Base-by-base conservation (phyloP, 108 stramenopile genomes). In the Cyclostephanos tholiformis region DNA sequence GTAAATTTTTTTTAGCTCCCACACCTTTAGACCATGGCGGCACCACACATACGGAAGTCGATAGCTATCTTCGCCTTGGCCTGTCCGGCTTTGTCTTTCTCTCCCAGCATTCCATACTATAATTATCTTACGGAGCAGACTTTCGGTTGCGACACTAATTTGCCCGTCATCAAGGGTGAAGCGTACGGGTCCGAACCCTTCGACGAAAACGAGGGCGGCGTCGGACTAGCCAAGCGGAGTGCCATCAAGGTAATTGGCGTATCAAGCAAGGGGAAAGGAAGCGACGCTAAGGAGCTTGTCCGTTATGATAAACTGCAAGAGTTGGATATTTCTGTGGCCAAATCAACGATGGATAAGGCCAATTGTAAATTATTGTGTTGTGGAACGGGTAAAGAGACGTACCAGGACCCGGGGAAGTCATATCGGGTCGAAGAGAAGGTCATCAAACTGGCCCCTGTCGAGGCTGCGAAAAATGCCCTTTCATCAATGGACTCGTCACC, bases 381-480 rank as follows among this genome's bases (percentile, higher is more conserved):
- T 7, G 91, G 91, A 51, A 65, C 77, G 62, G 91, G 91, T 14
- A 80, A 75, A 20, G 91, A 92, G 67, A 30, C 76, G 43, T 92
- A 90, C 74, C 66, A 80, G 56, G 88, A 89, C 75, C 91, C 91
- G 12, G 89, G 86, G 50, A 68, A 80, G 4, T 77, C 87, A 11
- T 71, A 72, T 17, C 53, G 72, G 23, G 46, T 57, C 23, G 71
- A 72, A 56, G 75, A 80, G n/a, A 84, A 77, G 19, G 65, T 69
- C 7, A 78, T 92, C 35, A 59, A 48, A 35, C 77, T 84, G 13
- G 84, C 72, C 50, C 91, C 91, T 11, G 19, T 76, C 12, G 85
- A 87, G 29, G 91, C 91, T 20, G 82, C 82, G 32, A 85, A 85
- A 76, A 83, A 87, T 79, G 87, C 87, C 0, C 35, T 89, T 53